phyloP scores from a whole-genome alignment of 768 basidiomycete species.

The Cantharellus anzutake region DNA sequence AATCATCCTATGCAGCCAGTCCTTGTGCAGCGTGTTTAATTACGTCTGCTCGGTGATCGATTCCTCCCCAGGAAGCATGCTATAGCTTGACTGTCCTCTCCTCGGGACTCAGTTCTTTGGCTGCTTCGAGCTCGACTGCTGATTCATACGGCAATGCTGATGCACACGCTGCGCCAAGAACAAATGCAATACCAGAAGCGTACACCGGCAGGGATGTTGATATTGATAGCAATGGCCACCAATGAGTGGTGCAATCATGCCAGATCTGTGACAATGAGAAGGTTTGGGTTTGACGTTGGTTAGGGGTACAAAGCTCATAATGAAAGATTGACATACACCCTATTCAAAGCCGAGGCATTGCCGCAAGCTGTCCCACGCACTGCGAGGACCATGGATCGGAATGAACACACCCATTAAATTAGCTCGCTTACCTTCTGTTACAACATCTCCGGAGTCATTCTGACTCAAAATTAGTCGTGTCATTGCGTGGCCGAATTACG shows the following conservation, averaged over 20 bases:
- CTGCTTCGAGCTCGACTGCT: background rate
- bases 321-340: slow-evolving; percentile 36
- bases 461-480: background rate
- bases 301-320: background rate
- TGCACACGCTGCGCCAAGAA: slow-evolving; percentile 41
- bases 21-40: background rate
- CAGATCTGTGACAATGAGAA: slow-evolving; percentile 33
- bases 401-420: background rate
- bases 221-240: slow-evolving; percentile 56
- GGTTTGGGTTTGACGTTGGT: slow-evolving; percentile 1
- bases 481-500: background rate
- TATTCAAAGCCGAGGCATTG: slow-evolving; percentile 66
- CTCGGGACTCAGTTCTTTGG: background rate
- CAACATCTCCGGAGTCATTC: slow-evolving; percentile 21
- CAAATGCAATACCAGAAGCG: slow-evolving; percentile 45
- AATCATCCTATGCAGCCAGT: background rate
- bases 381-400: slow-evolving; percentile 11
- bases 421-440: slow-evolving; percentile 37
- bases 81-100: background rate
- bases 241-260: slow-evolving; percentile 71
- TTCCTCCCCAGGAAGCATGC: background rate
- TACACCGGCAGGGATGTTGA: slow-evolving; percentile 59
- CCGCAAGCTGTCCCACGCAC: slow-evolving; percentile 81
- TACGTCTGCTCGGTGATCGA: background rate
- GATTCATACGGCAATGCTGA: slow-evolving; percentile 15